These are phyloP conservation scores for Aurinia saxatilis DNA, from an alignment of 345 rosid genomes.

Conservation along the genomic window DNA sequence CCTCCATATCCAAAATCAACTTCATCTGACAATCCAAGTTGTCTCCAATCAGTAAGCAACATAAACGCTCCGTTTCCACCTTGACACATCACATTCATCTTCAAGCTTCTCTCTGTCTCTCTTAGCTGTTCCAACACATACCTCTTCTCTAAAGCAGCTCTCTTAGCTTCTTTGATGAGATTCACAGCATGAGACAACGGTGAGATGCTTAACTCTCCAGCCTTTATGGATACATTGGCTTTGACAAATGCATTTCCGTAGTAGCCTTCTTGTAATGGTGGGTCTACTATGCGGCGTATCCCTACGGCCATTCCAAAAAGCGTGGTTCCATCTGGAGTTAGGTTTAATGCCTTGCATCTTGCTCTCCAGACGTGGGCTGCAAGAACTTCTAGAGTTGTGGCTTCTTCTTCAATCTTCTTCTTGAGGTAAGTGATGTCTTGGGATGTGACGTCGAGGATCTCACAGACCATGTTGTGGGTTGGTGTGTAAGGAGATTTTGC, in stretches of 20 bases:
- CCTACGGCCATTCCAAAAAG: constrained; percentile 33
- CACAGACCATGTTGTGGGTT: constrained; percentile 30
- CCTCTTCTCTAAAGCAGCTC: constrained; percentile 3
- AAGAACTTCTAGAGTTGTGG: constrained; percentile 47
- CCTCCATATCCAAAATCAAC: constrained; percentile 36
- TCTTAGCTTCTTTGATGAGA: constrained; percentile 41
- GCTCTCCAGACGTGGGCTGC: constrained; percentile 48
- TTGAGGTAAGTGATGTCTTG: constrained; percentile 35
- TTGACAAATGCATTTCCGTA: constrained; percentile 53
- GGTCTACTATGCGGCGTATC: constrained; percentile 33
- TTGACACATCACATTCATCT: constrained; percentile 21
- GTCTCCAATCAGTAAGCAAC: constrained; percentile 54
- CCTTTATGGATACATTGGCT: constrained; percentile 30
- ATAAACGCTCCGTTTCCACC: constrained; percentile 34
- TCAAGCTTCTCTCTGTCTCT: constrained; percentile 22
- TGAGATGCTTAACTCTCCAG: constrained; percentile 25
- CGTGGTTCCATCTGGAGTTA: constrained; percentile 35
- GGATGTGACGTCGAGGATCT: constrained; percentile 27
- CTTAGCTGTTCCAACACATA: constrained; percentile 22
- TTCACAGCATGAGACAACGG: constrained; percentile 26
- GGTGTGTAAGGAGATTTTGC: constrained; percentile 42
- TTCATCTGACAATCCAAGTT: constrained; percentile 37
- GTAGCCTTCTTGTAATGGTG: constrained; percentile 39
- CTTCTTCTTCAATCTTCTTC: constrained; percentile 13
- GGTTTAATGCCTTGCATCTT: constrained; percentile 38